These are phyloP conservation scores for Exobasidium cylindrosporum DNA, from an alignment of 1,284 basidiomycete species.

Conservation along the genomic window DNA sequence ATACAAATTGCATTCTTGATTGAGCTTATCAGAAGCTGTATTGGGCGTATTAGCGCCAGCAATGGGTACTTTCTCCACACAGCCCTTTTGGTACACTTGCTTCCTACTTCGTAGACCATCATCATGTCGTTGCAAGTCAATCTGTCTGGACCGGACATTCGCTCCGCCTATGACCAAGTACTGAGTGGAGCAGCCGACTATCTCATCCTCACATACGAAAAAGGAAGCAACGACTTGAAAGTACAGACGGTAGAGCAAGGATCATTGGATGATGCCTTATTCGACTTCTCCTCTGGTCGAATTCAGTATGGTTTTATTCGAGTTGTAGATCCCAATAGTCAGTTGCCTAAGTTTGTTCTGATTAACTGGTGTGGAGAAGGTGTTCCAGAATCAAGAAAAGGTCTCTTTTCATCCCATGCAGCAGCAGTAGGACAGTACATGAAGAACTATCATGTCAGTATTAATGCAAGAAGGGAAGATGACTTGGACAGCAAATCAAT, in stretches of 20 bases:
- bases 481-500: slow-evolving; percentile 52
- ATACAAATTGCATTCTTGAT: no score
- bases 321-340: slow-evolving; percentile 83
- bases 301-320: slow-evolving; percentile 92
- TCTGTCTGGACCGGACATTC: slow-evolving; percentile 69
- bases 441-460: slow-evolving; percentile 76
- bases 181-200: slow-evolving; percentile 68
- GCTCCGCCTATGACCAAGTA: slow-evolving; percentile 50
- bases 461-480: slow-evolving; percentile 87
- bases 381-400: slow-evolving; percentile 87
- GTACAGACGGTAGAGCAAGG: slow-evolving; percentile 67
- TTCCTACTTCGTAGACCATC: no score
- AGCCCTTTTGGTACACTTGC: no score
- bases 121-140: slow-evolving; percentile 60
- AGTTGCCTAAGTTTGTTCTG: slow-evolving; percentile 87
- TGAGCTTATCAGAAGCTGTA: no score
- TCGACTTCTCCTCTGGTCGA: slow-evolving; percentile 90
- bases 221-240: slow-evolving; percentile 81
- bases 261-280: slow-evolving; percentile 83
- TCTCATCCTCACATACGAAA: slow-evolving; percentile 81
- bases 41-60: no score
- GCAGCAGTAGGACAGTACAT: slow-evolving; percentile 78
- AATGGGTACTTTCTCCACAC: no score
- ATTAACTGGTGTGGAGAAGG: slow-evolving; percentile 79
- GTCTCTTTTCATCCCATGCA: slow-evolving; percentile 83